A percentile compares a stretch with the other conserved stretches of the same genome.
phyloP scores from a whole-genome alignment of 2,329 filamentous ascomycete genomes.

The Sphaerulina musiva region DNA sequence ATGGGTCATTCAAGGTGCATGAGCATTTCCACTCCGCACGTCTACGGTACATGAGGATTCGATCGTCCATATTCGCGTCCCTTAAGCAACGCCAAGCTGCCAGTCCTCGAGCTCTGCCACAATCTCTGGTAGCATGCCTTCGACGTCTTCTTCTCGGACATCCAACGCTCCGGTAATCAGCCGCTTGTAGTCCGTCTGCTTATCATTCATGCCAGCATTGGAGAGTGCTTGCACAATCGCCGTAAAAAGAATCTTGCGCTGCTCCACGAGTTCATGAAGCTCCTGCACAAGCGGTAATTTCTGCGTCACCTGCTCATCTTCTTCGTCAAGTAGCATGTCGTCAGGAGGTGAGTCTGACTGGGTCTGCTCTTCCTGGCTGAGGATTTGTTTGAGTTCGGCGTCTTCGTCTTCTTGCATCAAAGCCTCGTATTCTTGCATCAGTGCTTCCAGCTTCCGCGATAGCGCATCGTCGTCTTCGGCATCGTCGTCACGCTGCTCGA shows the following conservation, averaged over 20 bases:
- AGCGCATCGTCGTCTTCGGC: slow-evolving; percentile 35
- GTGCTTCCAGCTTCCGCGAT: slow-evolving; percentile 31
- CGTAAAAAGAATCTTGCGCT: slow-evolving; percentile 56
- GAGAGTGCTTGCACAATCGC: slow-evolving; percentile 64
- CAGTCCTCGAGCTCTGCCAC: slow-evolving; percentile 41
- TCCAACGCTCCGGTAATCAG: slow-evolving; percentile 64
- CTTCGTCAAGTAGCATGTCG: slow-evolving; percentile 21
- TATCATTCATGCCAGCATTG: slow-evolving; percentile 61
- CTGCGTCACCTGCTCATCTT: slow-evolving; percentile 45
- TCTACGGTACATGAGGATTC: too few species aligned
- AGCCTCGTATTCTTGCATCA: slow-evolving; percentile 38
- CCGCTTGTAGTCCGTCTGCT: slow-evolving; percentile 65
- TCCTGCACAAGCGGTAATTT: slow-evolving; percentile 54
- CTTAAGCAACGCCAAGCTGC: slow-evolving; percentile 2
- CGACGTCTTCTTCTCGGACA: slow-evolving; percentile 61
- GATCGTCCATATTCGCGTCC: not conserved
- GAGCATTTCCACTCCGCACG: too few species aligned
- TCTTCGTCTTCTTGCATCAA: slow-evolving; percentile 43
- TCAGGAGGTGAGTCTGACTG: slow-evolving; percentile 13
- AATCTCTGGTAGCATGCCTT: slow-evolving; percentile 52
- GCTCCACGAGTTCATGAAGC: slow-evolving; percentile 48
- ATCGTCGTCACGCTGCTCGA: slow-evolving; percentile 41
- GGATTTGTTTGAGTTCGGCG: slow-evolving; percentile 33
- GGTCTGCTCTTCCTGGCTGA: slow-evolving; percentile 32
- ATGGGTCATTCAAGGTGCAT: too few species aligned